Conservation (phyloP, 2,329 filamentous ascomycete genomes). For the Cordyceps cateniannulata region DNA sequence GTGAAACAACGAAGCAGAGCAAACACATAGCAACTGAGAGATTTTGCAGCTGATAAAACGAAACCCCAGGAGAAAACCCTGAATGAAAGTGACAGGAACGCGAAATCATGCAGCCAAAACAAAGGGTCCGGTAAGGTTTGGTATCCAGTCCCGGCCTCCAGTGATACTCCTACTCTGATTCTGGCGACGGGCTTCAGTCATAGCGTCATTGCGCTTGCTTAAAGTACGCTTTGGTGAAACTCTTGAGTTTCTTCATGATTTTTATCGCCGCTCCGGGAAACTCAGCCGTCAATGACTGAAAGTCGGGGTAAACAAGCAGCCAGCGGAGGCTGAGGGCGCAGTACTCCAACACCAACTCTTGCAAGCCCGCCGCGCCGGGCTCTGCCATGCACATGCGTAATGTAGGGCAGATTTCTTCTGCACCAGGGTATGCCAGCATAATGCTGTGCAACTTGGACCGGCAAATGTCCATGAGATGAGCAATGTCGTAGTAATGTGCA, state of each 20-base stretch:
- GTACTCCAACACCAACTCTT: not conserved
- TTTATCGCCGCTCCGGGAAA: not conserved
- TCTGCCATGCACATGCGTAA: not conserved
- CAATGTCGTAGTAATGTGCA: not conserved
- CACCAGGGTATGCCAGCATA: fast-evolving
- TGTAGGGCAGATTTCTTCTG: not conserved
- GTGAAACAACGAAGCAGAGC: not conserved
- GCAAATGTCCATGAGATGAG: not conserved
- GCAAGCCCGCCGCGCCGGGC: not conserved
- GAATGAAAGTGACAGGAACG: no score
- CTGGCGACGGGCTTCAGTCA: not conserved
- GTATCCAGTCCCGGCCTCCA: fast-evolving
- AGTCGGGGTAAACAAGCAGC: fast-evolving
- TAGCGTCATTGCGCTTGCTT: no score
- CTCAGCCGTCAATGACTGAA: not conserved
- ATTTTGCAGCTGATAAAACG: not conserved
- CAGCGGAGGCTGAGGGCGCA: not conserved
- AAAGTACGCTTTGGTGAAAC: not conserved
- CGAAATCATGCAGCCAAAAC: no score
- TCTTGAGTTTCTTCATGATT: not conserved
- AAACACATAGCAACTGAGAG: no score
- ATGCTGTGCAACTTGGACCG: not conserved
- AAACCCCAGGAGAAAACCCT: not conserved
- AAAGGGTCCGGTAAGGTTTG: not conserved
- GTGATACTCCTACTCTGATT: not conserved